Percentiles rank a stretch among this genome's conserved stretches.
phyloP scores from a whole-genome alignment of 768 basidiomycete species.

The Tylopilus vinaceipallidus region DNA sequence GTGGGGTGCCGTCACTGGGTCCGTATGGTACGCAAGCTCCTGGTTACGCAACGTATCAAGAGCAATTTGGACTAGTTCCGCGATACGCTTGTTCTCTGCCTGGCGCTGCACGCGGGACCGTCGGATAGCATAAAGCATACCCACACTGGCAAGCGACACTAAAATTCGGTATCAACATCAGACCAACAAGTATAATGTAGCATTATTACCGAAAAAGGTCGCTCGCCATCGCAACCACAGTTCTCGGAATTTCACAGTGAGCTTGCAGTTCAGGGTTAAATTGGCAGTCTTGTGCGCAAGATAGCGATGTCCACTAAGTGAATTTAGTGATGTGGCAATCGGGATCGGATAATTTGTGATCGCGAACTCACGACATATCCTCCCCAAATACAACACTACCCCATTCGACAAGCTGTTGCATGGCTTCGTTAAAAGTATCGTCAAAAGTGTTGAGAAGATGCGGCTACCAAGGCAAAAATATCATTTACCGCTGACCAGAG shows the following conservation, averaged over 20 bases:
- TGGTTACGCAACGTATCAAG: slow-evolving; percentile 80
- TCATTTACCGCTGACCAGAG: slow-evolving; percentile 14
- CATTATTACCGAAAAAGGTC: slow-evolving; percentile 56
- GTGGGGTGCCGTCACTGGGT: slow-evolving; percentile 70
- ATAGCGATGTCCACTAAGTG: slow-evolving; percentile 64
- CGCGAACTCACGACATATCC: slow-evolving; percentile 56
- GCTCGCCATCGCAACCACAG: slow-evolving; percentile 67
- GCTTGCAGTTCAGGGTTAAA: slow-evolving; percentile 62
- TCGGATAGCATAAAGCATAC: slow-evolving; percentile 18
- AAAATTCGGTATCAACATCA: slow-evolving; percentile 17
- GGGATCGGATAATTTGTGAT: slow-evolving; percentile 25
- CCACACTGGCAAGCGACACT: slow-evolving; percentile 29
- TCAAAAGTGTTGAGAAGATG: slow-evolving; percentile 58
- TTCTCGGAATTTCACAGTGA: slow-evolving; percentile 64
- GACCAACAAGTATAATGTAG: slow-evolving; percentile 4
- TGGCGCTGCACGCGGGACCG: slow-evolving; percentile 45
- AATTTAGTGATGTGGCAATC: slow-evolving; percentile 22
- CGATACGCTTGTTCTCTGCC: slow-evolving; percentile 62
- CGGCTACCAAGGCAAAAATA: slow-evolving; percentile 39
- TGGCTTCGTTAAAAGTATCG: slow-evolving; percentile 75
- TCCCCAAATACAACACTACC: slow-evolving; percentile 67
- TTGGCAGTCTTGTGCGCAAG: slow-evolving; percentile 70
- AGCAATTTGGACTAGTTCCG: slow-evolving; percentile 73
- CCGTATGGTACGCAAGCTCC: slow-evolving; percentile 78
- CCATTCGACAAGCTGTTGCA: slow-evolving; percentile 73